Evolutionary conservation across 2,329 filamentous ascomycete genomes (phyloP), one percentile per base, ranked within the genome.

Genomic region (Pseudogymnoascus sp.): DNA sequence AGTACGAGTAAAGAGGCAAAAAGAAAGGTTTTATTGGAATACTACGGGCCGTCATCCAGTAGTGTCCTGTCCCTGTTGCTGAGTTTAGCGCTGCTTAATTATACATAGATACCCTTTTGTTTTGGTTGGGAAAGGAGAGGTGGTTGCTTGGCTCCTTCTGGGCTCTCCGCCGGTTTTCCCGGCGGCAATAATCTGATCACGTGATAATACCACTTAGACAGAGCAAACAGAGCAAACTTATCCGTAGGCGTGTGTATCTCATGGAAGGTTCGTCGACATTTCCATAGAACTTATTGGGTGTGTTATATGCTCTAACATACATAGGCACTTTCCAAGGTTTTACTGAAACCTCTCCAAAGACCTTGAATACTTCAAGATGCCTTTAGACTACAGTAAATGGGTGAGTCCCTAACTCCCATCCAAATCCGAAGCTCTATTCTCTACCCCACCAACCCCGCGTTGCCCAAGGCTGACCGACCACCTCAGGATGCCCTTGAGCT

Each of bases 401-500:
- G 81, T 73, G 31, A 3, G 50, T 57, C 33, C 50, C 17, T 57
- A 71, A 68, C 68, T 28, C 35, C 33, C 21, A 38, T 13, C 31
- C 42, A 59, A 61, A 40, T 42, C 33, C 19, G 21, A 40, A 61
- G 59, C 59, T 61, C 35, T 31, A 40, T 26, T 38, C 31, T 28
- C 59, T 61, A 42, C 61, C 28, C 62, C 66, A 68, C 65, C 68
- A 71, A 69, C 66, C 68, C 71, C 50, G 50, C 59, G 68, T 70
- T 70, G 42, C 65, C 67, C 68, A 63, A 71, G 66, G 69, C 73
- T 75, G 65, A 75, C 69, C 17, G 65, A 75, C 69, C 17, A 33
- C 35, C 62, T 28, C 65, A 90, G 87, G 90, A 97, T 75, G 88
- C 89, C 65, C 85, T 99, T 73, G 95, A 99, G 86, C 87, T 99